Evolutionary conservation across 148 eudicot genomes (phyloP), one percentile per base, ranked within the genome.

Genomic region (Heliamphora exappendiculata): DNA sequence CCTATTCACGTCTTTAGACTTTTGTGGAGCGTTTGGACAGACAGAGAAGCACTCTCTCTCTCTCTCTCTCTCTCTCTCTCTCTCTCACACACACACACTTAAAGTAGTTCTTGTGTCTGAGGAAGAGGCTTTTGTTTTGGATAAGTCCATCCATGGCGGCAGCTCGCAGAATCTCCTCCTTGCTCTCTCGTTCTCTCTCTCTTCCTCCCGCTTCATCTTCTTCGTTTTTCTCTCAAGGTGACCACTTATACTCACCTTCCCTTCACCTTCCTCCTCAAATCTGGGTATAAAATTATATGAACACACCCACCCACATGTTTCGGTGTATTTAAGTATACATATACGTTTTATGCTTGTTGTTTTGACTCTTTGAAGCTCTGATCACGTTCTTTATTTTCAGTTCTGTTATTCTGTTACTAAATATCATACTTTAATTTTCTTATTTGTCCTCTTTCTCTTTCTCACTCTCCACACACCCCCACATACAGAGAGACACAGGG

Each of bases 101-200:
- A n/a, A n/a, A n/a, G n/a, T n/a, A n/a, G n/a, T n/a, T n/a, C n/a
- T n/a, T n/a, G n/a, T n/a, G n/a, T n/a, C n/a, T n/a, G n/a, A n/a
- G n/a, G n/a, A n/a, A 41, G 22, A 41, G 5, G 10, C 16, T 50
- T 45, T 5, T 75, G 78, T 44, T 33, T 42, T 29, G 16, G 55
- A 13, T 14, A 50, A 51, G 67, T 49, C 44, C 58, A 88, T 50
- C 72, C 72, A 78, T 78, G 81, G 81, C 80, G 1, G 90, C 96
- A 73, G 86, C 92, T 82, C 81, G 89, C 17, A 88, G 87, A 80
- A 64, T 89, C 50, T 82, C 94, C 10, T 88, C 90, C 33, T 69
- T 93, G 36, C 85, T 93, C 62, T 85, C 88, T 33, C 90, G 93
- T 47, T 83, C 92, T 66, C 51, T 87, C 34, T 68, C 88, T 75